Evolutionary conservation across 371 early-diverging fungal species (phyloP).

Genomic region (Mortierella sp.): DNA sequence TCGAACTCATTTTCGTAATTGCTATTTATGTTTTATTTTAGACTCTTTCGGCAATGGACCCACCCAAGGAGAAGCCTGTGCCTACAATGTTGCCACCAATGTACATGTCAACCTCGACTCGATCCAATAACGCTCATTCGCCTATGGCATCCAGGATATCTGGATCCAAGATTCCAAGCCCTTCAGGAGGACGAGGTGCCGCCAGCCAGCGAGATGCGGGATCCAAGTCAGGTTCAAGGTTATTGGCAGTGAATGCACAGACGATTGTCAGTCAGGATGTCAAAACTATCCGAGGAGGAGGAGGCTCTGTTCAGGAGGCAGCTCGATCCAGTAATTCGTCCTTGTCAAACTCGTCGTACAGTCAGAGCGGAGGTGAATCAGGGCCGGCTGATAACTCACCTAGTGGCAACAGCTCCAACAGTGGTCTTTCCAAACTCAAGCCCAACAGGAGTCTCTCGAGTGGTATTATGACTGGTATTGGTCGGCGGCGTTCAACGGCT

Average conservation of each 20-base stretch:
- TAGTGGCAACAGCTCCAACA: not conserved
- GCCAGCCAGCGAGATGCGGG: constrained; percentile 19
- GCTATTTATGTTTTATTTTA: not conserved
- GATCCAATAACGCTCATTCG: constrained; percentile 27
- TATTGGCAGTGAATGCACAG: constrained; percentile 14
- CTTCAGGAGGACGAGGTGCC: constrained; percentile 41
- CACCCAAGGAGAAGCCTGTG: constrained; percentile 41
- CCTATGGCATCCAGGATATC: constrained; percentile 27
- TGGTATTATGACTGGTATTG: constrained; percentile 32
- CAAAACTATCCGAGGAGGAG: constrained; percentile 53
- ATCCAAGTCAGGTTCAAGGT: constrained; percentile 17
- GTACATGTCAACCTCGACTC: constrained; percentile 50
- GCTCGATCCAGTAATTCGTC: constrained; percentile 22
- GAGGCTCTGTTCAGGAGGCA: constrained; percentile 21
- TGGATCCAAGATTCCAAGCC: constrained; percentile 51
- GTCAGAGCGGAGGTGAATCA: constrained; percentile 11
- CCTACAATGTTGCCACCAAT: constrained; percentile 44
- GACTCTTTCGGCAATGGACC: constrained; percentile 54
- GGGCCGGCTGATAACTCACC: not conserved
- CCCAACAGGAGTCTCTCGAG: constrained; percentile 45
- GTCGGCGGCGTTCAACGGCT: constrained; percentile 23
- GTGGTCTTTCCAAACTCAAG: constrained; percentile 26
- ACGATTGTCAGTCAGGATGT: constrained; percentile 24
- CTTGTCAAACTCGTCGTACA: constrained; percentile 9
- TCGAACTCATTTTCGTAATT: not conserved